These are phyloP conservation scores for Colletotrichum tamarilloi DNA, from an alignment of 2,329 filamentous ascomycete genomes.

Conservation along the genomic window DNA sequence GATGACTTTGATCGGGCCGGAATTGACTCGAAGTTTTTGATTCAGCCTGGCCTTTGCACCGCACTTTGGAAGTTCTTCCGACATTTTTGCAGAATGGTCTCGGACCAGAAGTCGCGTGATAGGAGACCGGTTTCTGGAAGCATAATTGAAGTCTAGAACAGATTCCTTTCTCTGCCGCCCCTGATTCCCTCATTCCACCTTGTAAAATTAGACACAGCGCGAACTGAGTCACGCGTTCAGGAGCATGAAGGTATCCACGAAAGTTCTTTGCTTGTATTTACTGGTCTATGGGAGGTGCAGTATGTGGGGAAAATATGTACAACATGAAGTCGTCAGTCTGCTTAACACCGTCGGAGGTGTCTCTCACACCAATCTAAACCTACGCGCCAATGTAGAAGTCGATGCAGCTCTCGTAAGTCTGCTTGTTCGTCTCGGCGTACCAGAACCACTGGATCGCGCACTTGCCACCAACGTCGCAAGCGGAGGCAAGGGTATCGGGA, in stretches of 20 bases:
- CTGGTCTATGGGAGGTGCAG: background rate
- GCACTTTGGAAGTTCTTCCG: too few species aligned
- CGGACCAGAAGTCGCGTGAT: too few species aligned
- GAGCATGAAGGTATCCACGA: background rate
- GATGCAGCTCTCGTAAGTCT: conserved; percentile 73
- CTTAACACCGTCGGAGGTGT: background rate
- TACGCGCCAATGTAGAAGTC: conserved; percentile 56
- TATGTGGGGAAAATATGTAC: background rate
- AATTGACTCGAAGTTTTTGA: background rate
- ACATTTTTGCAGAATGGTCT: too few species aligned
- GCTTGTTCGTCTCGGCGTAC: conserved; percentile 64
- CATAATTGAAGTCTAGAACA: too few species aligned
- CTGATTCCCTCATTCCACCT: too few species aligned
- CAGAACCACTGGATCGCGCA: conserved; percentile 70
- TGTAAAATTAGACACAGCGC: too few species aligned
- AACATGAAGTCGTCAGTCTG: background rate
- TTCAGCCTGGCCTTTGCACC: background rate
- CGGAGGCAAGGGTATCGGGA: conserved; percentile 54
- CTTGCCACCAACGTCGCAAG: conserved; percentile 61
- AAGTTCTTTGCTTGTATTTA: background rate
- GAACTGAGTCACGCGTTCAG: too few species aligned
- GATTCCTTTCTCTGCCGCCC: too few species aligned
- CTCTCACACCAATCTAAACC: too few species aligned
- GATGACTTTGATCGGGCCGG: background rate
- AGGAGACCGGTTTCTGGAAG: too few species aligned